Evolutionary conservation across 1,284 basidiomycete genomes (phyloP), one percentile per base, ranked within the genome.

Genomic region (Trichosporon sp.): DNA sequence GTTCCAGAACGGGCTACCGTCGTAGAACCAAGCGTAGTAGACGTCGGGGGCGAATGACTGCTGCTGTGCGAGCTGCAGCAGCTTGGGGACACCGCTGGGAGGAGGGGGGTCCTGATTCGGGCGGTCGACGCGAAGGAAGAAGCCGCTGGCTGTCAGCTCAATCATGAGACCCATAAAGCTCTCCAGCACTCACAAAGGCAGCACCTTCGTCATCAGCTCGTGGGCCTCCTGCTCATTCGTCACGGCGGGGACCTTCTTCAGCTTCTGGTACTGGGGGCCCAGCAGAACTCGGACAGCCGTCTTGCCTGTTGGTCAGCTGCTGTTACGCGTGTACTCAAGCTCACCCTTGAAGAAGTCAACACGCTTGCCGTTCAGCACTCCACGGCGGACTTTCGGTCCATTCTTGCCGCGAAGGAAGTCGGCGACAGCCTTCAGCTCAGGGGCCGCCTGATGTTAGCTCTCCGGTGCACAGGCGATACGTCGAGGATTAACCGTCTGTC

Each of bases 291-390:
- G 96, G 65, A 98, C 86, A 0, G 96, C 95, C 29, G 90, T 89
- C 87, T 93, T 95, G 80, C 95, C 95, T 95, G 78, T 60, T 12
- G 18, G 31, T 62, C 15, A 65, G 56, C 47, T 31, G 1, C n/a
- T 1, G 18, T 12, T 6, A 18, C 1, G 27, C 29, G 21, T 44
- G 5, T 15, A 31, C 27, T 51, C 25, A n/a, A 34, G 85, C 87
- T 75, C 74, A 92, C 94, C 96, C 86, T 96, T 98, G 86, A 99
- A 99, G 85, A 98, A 98, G 83, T 98, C 96, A 68, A 95, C 87
- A 62, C 96, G 90, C 83, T 97, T 98, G 44, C 96, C 97, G 76
- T 93, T 93, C 78, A 98, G 85, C 7, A 95, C 90, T 44, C 96
- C 96, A 3, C 92, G 89, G 73, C 92, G 88, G 68, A 91, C 89